Base-by-base conservation (phyloP, 257 asterid species). In the Penstemon barbatus region DNA sequence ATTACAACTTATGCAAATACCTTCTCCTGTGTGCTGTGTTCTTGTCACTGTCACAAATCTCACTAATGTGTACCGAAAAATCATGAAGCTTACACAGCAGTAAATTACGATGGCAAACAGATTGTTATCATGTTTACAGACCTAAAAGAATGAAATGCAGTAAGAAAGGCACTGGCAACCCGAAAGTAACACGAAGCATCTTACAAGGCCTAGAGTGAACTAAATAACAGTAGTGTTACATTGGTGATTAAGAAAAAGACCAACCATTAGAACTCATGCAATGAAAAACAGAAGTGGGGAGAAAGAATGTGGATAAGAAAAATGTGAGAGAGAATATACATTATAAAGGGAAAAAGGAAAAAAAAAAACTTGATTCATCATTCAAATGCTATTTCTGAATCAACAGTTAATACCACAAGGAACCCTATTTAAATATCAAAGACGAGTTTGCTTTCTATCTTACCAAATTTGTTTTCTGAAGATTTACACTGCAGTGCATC, bases 401-500 rank as follows among this genome's bases (percentile, higher is more conserved):
- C 19, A 68, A 73, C 48, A 50, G 19, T 45, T 54, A 8, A 63
- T 1, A 25, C 33, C 33, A 25, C 33, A 25, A 25, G 33, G 33
- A 25, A 25, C 4, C 54, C 54, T 5, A 3, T 7, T 53, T 48
- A 65, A 38, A 9, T 65, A 19, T 12, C 42, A 45, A 69, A 25
- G 44, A 18, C 37, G 50, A 56, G 57, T 61, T 58, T 63, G 69
- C 44, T 61, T 63, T 25, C 40, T 15, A n/a, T 53, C 85, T 75
- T 80, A 93, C 99, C 81, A 59, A 69, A 84, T 87, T 94, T 79
- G 87, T 91, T 78, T 85, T 76, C 81, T 87, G 89, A 77, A 89
- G 89, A 84, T 94, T 96, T 57, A 94, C 97, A 67, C 95, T 97
- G 38, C 96, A 95, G 51, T 56, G 80, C 18, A 82, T 56, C 96